Evolutionary conservation across 2,329 filamentous ascomycete species (phyloP), one percentile per base, ranked within the genome.

Genomic region (Pleomassaria siparia): DNA sequence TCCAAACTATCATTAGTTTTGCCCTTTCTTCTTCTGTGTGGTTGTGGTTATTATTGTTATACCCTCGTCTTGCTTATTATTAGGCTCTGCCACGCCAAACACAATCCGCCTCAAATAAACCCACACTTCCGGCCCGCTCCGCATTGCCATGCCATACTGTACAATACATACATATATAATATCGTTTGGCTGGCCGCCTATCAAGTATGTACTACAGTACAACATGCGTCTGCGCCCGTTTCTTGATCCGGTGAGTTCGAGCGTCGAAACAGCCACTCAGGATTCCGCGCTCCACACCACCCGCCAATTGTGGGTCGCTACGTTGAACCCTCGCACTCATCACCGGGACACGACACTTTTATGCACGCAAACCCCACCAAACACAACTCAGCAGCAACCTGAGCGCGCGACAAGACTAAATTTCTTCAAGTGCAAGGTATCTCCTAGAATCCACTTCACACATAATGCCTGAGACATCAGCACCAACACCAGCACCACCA

Each of bases 301-400:
- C 32, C 43, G 36, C 66, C 66, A 69, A 70, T 70, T 56, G 67
- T 51, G 43, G 42, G 21, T 30, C 61, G 66, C 66, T 67, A 68
- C 65, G 66, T 69, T 65, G 59, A 62, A 51, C 56, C 13, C 58
- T 56, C 62, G 49, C 51, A 58, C 64, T 58, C 60, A 51, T 48
- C 51, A 48, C 60, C 59, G 56, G 56, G 62, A 60, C 63, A 66
- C 65, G 61, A 59, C 55, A 62, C 60, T 61, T n/a, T 62, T 55
- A 52, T 58, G 55, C 65, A 68, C 60, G 60, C 62, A 63, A 52
- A 54, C 58, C 60, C 60, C 61, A 59, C 56, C 60, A 55, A 57
- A 54, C 56, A 54, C 53, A 36, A 48, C 49, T 43, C 45, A 43
- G 41, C 22, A 47, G 53, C n/a, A n/a, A n/a, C 46, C 51, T 48